Evolutionary conservation across 2,329 filamentous ascomycete genomes (phyloP).

Genomic region (Pseudogymnoascus sp.): DNA sequence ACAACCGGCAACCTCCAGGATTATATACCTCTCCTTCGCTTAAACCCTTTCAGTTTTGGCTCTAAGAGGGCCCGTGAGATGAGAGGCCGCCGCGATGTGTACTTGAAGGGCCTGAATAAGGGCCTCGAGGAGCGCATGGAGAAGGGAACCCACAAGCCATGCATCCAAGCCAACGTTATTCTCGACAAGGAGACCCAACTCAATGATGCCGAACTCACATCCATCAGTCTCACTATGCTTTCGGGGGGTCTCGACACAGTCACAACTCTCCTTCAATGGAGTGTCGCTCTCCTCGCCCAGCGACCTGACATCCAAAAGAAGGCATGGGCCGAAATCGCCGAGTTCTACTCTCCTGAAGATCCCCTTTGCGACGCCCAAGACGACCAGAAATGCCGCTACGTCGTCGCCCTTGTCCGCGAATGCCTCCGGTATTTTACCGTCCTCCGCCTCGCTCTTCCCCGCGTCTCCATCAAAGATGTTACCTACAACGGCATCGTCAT

Average conservation of each 20-base stretch:
- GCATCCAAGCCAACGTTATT: constrained; percentile 60
- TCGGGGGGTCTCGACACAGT: constrained; percentile 59
- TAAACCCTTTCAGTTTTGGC: constrained; percentile 54
- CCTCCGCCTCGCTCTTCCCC: constrained; percentile 51
- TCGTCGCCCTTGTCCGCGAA: constrained; percentile 55
- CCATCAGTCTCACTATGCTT: constrained; percentile 60
- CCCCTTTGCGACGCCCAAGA: constrained; percentile 52
- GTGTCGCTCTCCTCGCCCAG: constrained; percentile 49
- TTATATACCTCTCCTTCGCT: constrained; percentile 48
- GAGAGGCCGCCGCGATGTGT: constrained; percentile 50
- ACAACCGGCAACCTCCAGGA: constrained; percentile 55
- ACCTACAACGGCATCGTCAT: constrained; percentile 48
- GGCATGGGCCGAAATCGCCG: constrained; percentile 46
- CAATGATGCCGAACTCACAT: constrained; percentile 53
- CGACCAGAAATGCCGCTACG: constrained; percentile 54
- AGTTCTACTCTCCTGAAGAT: constrained; percentile 41
- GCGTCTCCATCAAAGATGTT: constrained; percentile 52
- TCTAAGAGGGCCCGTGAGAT: constrained; percentile 51
- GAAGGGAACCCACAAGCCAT: constrained; percentile 51
- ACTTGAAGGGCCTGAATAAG: constrained; percentile 47
- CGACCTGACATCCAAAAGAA: constrained; percentile 54
- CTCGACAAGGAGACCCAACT: constrained; percentile 53
- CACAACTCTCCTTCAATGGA: constrained; percentile 57
- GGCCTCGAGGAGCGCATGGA: constrained; percentile 52
- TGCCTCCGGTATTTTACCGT: constrained; percentile 54